Base-by-base conservation (phyloP, 208 protist species). In the Crithidia brevicula region DNA sequence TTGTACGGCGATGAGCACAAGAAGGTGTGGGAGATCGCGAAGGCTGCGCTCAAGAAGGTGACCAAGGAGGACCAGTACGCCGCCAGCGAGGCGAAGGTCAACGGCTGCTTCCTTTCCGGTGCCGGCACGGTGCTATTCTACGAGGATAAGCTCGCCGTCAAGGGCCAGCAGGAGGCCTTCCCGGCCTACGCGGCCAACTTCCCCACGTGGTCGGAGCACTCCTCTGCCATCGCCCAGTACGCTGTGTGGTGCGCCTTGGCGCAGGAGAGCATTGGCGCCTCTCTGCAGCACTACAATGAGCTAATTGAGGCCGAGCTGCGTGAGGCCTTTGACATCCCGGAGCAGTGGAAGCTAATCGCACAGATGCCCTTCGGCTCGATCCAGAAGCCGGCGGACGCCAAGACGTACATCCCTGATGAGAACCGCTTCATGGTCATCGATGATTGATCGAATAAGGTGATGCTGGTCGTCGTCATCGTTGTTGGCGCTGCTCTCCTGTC, bases 291-390 rank as follows among this genome's bases (percentile, higher is more conserved):
- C 68, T 88, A 85, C 72, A 76, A 72, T 40, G 51, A 60, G 57
- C 67, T 88, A n/a, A 88, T 88, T 33, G 67, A 69, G 25, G 57
- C 33, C 13, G 61, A 78, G 3, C 67, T 82, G 6, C 58, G 54
- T n/a, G 28, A 68, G 20, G 63, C 38, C 7, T 85, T 79, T 42
- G 63, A 78, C 18, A 33, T 88, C 11, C 72, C 82, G 36, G 59
- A 73, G 25, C 53, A 69, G 15, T 88, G 79, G 79, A 15, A 75
- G 61, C 64, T 88, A 23, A 64, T 81, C 13, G 74, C 83, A 47
- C 83, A 88, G 67, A 82, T 88, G 83, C 79, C 83, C 10, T 88
- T 88, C 50, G 83, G 83, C 34, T 56, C 54, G 23, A 79, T 89
- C 38, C 45, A 60, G 63, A 72, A 77, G 36, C 68, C 72, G 18